Evolutionary conservation across 1,139 yeast genomes (phyloP), one percentile per base, ranked within the genome.

Genomic region (Protomyces gravidus): DNA sequence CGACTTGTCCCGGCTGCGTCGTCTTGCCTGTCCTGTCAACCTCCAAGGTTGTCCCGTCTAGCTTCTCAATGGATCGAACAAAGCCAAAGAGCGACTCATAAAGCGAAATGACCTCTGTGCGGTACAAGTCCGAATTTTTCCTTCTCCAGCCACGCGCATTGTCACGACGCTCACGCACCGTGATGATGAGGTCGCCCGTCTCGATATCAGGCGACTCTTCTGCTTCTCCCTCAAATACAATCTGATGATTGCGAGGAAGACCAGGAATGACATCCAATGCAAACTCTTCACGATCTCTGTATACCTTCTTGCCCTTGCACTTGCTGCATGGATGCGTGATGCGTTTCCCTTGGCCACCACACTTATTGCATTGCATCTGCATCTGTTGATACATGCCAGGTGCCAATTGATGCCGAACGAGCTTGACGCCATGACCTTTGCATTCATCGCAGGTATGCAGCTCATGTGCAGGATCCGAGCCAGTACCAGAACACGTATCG

Each of bases 351-450:
- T 77, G 75, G 39, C 98, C 98, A 17, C 76, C 74, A 76, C 98
- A 92, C 60, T 74, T 75, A 62, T 86, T 89, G 77, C 98, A 92
- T 13, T 78, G 78, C 56, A 83, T 80, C 69, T 87, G 90, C 66
- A 89, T 78, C 64, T 86, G 88, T 71, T 90, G 97, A 63, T 87
- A 76, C 89, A 92, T 87, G 5, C 92, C 92, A 7, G 95, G 95
- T 0, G 89, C 97, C 65, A 92, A 73, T 71, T 89, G 95, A 64
- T 86, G 78, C 59, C 82, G 79, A 60, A 85, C 79, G n/a, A 83
- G 71, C 39, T 81, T 73, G 40, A 84, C 75, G 30, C 98, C 98
- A 23, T 75, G 74, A 1, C 98, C 98, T 13, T 76, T 72, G 75
- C 98, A 92, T 59, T 75, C 75, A 0, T 71, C 67, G 75, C 98